Conservation (phyloP, 2,329 filamentous ascomycete genomes). For the Sporothrix pseudoabietina region DNA sequence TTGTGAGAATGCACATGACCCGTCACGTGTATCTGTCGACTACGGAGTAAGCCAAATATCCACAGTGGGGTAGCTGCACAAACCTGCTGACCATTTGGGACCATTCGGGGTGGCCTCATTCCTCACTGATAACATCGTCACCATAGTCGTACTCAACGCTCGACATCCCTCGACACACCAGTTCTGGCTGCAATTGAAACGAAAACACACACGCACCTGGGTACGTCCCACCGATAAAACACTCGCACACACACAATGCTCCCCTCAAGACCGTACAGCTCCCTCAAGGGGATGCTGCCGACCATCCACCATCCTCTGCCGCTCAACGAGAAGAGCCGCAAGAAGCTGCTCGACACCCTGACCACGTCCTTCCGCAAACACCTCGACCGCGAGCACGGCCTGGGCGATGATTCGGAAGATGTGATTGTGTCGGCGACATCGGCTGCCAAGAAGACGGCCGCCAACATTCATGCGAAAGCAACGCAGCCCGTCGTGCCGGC, state of each 20-base stretch:
- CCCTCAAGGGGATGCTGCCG: slow-evolving; percentile 48
- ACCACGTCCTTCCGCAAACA: slow-evolving; percentile 60
- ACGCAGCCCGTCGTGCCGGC: background rate
- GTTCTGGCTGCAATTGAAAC: background rate
- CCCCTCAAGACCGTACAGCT: slow-evolving; percentile 44
- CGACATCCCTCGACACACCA: background rate
- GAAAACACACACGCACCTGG: background rate
- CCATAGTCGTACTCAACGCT: background rate
- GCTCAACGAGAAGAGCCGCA: slow-evolving; percentile 53
- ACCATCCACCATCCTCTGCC: slow-evolving; percentile 56
- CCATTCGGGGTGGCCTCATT: background rate
- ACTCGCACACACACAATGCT: slow-evolving; percentile 39
- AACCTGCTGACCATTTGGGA: slow-evolving; percentile 13
- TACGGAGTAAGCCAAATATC: background rate
- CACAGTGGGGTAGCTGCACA: background rate
- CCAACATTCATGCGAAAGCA: background rate
- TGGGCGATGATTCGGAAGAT: slow-evolving; percentile 41
- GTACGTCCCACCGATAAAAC: background rate
- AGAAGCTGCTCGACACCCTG: slow-evolving; percentile 58
- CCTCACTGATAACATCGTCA: slow-evolving; percentile 1
- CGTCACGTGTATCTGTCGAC: background rate
- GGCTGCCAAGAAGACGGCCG: background rate
- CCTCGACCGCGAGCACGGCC: slow-evolving; percentile 61
- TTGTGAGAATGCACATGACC: rapidly evolving
- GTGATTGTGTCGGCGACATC: background rate